Percentiles rank a stretch among this genome's conserved stretches.
Conservation (phyloP, 441 rosid species). For the Euphorbia celastroides region DNA sequence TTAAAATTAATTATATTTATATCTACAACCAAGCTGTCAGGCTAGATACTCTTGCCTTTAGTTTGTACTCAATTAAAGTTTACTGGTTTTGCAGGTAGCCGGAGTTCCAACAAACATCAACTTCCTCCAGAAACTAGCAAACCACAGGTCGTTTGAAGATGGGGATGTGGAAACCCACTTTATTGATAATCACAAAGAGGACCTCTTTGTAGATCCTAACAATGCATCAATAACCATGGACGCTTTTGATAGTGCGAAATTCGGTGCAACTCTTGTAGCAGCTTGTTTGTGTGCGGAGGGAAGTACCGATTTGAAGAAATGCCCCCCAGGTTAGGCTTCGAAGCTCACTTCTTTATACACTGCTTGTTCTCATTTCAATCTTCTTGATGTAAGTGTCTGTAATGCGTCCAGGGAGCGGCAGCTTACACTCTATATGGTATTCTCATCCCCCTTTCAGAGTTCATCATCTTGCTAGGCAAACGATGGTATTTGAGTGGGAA, state of each 20-base stretch:
- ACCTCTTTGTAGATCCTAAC: slow-evolving; percentile 62
- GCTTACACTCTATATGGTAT: slow-evolving; percentile 61
- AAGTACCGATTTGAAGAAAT: slow-evolving; percentile 35
- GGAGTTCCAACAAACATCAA: slow-evolving; percentile 91
- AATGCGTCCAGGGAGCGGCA: slow-evolving; percentile 41
- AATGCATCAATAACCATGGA: slow-evolving; percentile 39
- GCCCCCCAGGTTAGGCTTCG: slow-evolving; percentile 42
- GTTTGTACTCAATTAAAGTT: slow-evolving; percentile 2
- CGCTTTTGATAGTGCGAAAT: slow-evolving; percentile 42
- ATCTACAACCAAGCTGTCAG: slow-evolving; percentile 1
- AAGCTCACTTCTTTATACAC: slow-evolving; percentile 24
- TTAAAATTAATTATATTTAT: not conserved
- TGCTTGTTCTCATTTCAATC: slow-evolving; percentile 13
- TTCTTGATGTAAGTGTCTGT: slow-evolving; percentile 20
- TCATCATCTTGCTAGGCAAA: slow-evolving; percentile 55
- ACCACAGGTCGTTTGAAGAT: slow-evolving; percentile 64
- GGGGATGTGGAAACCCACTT: slow-evolving; percentile 95
- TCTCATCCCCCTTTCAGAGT: slow-evolving; percentile 79
- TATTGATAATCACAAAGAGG: slow-evolving; percentile 73
- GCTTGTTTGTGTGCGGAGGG: slow-evolving; percentile 72
- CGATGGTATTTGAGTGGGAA: slow-evolving; percentile 76
- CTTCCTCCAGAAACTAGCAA: slow-evolving; percentile 76
- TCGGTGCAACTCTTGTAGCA: slow-evolving; percentile 55
- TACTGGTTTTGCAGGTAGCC: slow-evolving; percentile 60
- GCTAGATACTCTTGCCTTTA: slow-evolving; percentile 3